Base-by-base conservation (phyloP, 176 grass and related monocot genomes). In the Poa annua region DNA sequence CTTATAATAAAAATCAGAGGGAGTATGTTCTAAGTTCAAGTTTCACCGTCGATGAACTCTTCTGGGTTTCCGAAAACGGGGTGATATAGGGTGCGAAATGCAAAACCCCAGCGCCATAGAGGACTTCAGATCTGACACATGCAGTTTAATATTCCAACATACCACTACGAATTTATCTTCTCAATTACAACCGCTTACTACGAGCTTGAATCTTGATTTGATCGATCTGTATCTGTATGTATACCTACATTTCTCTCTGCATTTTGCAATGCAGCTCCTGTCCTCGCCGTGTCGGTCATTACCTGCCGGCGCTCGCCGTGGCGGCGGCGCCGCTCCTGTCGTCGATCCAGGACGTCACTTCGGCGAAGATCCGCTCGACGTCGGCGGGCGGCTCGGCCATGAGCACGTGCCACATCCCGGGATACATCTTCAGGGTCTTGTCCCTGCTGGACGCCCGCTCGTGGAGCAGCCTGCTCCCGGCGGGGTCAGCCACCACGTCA, bases 321-420 rank as follows among this genome's bases (percentile, higher is more conserved):
- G 35, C 72, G 6, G 5, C 3, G 5, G 5, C 11, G 38, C 71
- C 39, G 1, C 29, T 69, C 52, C 91, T 85, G 15, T 86, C 77
- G 13, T 89, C 57, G 4, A 88, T 75, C 91, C 94, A 97, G 3
- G 78, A 86, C 52, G 89, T 83, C 22, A 91, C 86, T 17, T 88
- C 94, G 14, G 79, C 48, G 56, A 91, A 97, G 71, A 97, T 70
- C 17, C 86, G 78, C 10, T 91, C 87, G 5, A 87, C 80, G 73
- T 88, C 88, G 36, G 89, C 88, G 11, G 52, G 82, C 3, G 20
- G 44, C 66, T 93, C 94, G 3, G 77, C 88, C 51, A 76, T 88
- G 73, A 93, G 88, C 0, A 86, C 89, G 75, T 89, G 94, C 91
- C 86, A 93, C 91, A 93, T 93, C 69, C 94, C 85, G 3, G 94